Base-by-base conservation (phyloP, 352 stramenopile species). In the Vaucheria bursata region DNA sequence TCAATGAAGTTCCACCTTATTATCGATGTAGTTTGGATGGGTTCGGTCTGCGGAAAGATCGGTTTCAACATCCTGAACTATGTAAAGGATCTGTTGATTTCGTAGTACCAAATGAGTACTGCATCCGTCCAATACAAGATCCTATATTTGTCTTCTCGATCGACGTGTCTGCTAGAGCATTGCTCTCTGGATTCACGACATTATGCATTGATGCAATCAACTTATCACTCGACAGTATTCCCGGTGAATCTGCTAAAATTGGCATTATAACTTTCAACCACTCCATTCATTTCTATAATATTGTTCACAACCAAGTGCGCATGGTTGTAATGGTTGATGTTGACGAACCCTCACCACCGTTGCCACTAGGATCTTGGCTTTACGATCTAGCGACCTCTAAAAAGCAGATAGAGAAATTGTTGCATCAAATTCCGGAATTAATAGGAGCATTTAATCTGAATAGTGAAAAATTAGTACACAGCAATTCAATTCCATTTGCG, bases 221-320 rank as follows among this genome's bases (percentile, higher is more conserved):
- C 33, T 66, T 72, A 0, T 88, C 81, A 79, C 84, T 96, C 29
- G 90, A 94, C 77, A 92, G 91, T 84, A 74, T 92, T 85, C 67
- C 88, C 53, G 82, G 71, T 2, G 45, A 82, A 32, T 81, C 89
- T 3, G 92, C 89, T 0, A 88, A 89, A 78, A 86, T 94, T 68
- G 89, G 88, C 36, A 89, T 96, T 53, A 87, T 95, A 39, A 94
- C 90, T 0, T 95, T 91, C 78, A n/a, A 94, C 82, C 88, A 84
- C 39, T 81, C 82, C 0, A 87, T 96, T 0, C 91, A 96, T 80
- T 95, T 95, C 76, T 95, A 95, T 45, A 69, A 74, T 32, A 75
- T 74, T 8, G 25, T 25, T 37, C 66, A 75, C 3, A 39, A 36
- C 18, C 45, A 75, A 29, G 66, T 59, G 67, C 66, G 74, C n/a